Evolutionary conservation across 306 rosid genomes (phyloP), one percentile per base, ranked within the genome.

Genomic region (Medicago ruthenica): DNA sequence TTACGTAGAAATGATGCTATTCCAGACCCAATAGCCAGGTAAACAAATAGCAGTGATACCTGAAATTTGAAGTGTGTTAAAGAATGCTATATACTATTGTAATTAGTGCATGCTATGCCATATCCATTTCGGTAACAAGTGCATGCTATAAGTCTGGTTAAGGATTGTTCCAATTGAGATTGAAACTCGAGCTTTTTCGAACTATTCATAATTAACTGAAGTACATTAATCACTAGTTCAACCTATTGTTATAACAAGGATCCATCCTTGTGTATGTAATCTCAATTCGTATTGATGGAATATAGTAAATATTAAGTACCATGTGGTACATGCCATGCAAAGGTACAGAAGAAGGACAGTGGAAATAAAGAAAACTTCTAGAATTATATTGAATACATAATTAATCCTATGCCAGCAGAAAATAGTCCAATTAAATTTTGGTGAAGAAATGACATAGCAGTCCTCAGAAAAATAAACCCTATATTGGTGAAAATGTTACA

Each of bases 1-100:
- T 89, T 85, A 95, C 99, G 99, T n/a, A 92, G 82, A 74, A 89
- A 84, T 2, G 99, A 76, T 22, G 85, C 89, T 69, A 83, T 18
- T 65, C 91, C 97, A 1, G 90, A 67, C 2, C 85, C 95, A 80
- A 89, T 21, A 36, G 92, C 99, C 71, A 92, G 77, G 87, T 80
- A 90, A 57, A 95, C 74, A 70, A 89, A 89, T 14, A 89, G 17
- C 58, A 85, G 0, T 0, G 92, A 55, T 8, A 90, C 88, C 99
- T 95, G 91, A 14, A 69, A 79, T 21, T 57, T 15, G 10, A 65
- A 74, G 39, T 36, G 39, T 9, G 47, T 70, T 47, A n/a, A 24
- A 24, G 8, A 13, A 60, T 60, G 65, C 17, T 59, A 55, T 9
- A 18, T 17, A 18, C 1, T 17, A 27, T 27, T 0, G 31, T 27